Evolutionary conservation across 2,329 filamentous ascomycete species (phyloP).

Genomic region (Tolypocladium tundrense): DNA sequence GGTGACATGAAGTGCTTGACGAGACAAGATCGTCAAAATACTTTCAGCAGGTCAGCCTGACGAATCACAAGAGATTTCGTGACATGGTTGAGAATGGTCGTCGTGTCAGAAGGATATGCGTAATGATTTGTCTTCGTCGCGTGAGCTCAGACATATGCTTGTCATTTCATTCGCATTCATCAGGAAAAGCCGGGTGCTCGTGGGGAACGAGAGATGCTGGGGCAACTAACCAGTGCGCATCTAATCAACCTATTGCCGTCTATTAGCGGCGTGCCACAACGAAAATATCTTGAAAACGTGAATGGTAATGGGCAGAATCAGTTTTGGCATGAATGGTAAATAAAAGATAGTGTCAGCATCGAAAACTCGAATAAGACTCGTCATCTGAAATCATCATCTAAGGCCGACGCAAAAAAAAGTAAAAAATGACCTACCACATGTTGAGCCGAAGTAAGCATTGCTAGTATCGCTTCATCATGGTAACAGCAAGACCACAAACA

Average conservation of each 20-base stretch:
- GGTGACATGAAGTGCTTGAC: neutral
- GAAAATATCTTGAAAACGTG: neutral
- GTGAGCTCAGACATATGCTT: conserved; percentile 95
- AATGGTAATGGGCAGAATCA: conserved; percentile 18
- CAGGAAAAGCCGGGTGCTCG: conserved; percentile 33
- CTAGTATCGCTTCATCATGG: neutral
- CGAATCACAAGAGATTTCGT: neutral
- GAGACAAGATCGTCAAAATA: neutral
- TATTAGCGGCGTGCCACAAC: conserved; percentile 10
- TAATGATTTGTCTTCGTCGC: conserved; percentile 31
- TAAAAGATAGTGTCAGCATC: conserved; percentile 56
- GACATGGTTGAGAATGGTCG: neutral
- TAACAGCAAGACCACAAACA: conserved; percentile 4
- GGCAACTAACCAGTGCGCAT: conserved; percentile 11
- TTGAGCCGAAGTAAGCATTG: neutral
- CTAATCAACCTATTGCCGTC: conserved; percentile 1
- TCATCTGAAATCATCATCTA: conserved; percentile 51
- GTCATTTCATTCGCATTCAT: conserved; percentile 82
- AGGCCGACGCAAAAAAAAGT: conserved; percentile 8
- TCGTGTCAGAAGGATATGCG: conserved; percentile 6
- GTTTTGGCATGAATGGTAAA: conserved; percentile 65
- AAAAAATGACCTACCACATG: neutral
- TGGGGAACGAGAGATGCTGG: neutral
- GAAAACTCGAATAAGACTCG: conserved; percentile 68
- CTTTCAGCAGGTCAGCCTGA: neutral